Conservation (phyloP, 805 yeast species). For the Yarrowia hollandica region DNA sequence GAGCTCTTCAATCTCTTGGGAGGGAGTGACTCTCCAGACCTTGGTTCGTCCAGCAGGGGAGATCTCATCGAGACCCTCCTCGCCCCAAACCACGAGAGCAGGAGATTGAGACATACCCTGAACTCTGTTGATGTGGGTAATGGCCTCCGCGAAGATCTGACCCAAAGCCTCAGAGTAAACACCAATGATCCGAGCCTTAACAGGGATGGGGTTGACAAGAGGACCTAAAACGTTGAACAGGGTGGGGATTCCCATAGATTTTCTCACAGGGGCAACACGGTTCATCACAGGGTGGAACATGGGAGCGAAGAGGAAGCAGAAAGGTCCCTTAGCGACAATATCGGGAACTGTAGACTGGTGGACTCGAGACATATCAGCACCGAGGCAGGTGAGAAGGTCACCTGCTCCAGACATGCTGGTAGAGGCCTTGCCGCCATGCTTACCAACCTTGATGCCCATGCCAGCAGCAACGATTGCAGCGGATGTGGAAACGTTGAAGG, state of each 20-base stretch:
- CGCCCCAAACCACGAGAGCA: slow-evolving; percentile 92
- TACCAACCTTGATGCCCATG: slow-evolving; percentile 73
- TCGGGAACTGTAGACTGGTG: slow-evolving; percentile 60
- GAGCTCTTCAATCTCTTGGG: slow-evolving; percentile 40
- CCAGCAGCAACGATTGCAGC: slow-evolving; percentile 95
- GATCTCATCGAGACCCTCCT: slow-evolving; percentile 87
- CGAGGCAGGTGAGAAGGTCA: slow-evolving; percentile 77
- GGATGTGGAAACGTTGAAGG: slow-evolving; percentile 94
- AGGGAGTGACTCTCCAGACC: slow-evolving; percentile 68
- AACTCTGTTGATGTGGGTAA: slow-evolving; percentile 57
- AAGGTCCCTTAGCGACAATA: slow-evolving; percentile 50
- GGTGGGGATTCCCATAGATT: slow-evolving; percentile 82
- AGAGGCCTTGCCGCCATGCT: slow-evolving; percentile 97
- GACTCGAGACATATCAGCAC: slow-evolving; percentile 75
- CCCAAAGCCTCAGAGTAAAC: slow-evolving; percentile 83
- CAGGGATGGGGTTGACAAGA: slow-evolving; percentile 83
- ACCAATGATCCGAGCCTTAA: slow-evolving; percentile 79
- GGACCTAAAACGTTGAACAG: slow-evolving; percentile 96
- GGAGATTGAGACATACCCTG: slow-evolving; percentile 45
- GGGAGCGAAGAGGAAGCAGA: slow-evolving; percentile 85
- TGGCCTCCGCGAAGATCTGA: slow-evolving; percentile 78
- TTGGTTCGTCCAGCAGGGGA: slow-evolving; percentile 83
- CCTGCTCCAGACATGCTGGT: slow-evolving; percentile 94
- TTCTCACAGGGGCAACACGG: slow-evolving; percentile 73
- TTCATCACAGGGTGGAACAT: slow-evolving; percentile 92